Base-by-base conservation (phyloP, 176 grass and related monocot species). In the Cocos nucifera region DNA sequence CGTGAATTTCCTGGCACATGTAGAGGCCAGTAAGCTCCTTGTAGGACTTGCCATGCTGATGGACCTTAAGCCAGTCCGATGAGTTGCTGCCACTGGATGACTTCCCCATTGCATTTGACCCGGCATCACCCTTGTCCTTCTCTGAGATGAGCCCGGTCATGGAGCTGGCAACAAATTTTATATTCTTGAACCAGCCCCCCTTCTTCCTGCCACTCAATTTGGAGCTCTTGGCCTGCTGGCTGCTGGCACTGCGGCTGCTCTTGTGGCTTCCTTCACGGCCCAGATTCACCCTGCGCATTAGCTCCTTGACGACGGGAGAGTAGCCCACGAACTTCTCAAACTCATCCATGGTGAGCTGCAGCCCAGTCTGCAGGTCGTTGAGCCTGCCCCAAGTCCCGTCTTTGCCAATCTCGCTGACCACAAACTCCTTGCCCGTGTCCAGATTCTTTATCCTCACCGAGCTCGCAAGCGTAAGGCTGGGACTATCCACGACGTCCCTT, bases 21-120 rank as follows among this genome's bases (percentile, higher is more conserved):
- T 85, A 88, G 66, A 88, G 62, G 44, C 83, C 87, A 5, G 92
- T 96, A 5, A 96, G 79, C 62, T 96, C 92, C 61, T 78, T 80
- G 72, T 67, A 63, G 3, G 87, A 80, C 66, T 88, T 88, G 51
- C 92, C 87, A 19, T 70, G 83, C 63, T 90, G 81, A 69, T 84
- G 80, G 20, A 88, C 92, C 73, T 97, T 97, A n/a, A 90, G 80
- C 61, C 76, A 25, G 62, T 97, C 80, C 6, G 74, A 19, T 0
- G 20, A 21, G 56, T 53, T 32, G 66, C 16, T 69, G 54, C 64
- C 1, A 35, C 30, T 9, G 63, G 60, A 17, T 24, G 25, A 17
- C 60, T 61, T 23, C 49, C 58, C 25, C 60, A 71, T 75, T 6
- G 77, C 53, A 62, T 67, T 75, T 29, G 3, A 51, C 18, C 57